phyloP scores from a whole-genome alignment of 1,284 basidiomycete genomes.

The Fomitopsis pinicola region DNA sequence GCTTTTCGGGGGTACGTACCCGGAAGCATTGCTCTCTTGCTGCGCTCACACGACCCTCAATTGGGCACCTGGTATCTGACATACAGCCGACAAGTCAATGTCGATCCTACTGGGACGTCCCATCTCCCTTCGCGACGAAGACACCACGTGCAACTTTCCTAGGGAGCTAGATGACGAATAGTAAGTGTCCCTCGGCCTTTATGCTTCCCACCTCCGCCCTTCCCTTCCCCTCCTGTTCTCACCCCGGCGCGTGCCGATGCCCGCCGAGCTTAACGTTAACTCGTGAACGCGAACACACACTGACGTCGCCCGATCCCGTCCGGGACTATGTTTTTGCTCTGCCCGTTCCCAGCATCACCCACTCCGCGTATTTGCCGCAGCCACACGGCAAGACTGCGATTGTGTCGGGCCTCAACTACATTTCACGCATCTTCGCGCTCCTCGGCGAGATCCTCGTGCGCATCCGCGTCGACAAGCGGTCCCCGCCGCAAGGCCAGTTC shows the following conservation, averaged over 20 bases:
- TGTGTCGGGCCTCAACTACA: constrained; percentile 83
- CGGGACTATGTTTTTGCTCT: constrained; percentile 27
- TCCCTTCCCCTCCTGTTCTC: not conserved
- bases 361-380: constrained; percentile 74
- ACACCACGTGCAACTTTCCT: constrained; percentile 82
- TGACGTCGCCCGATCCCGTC: constrained; percentile 9
- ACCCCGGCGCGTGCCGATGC: constrained; percentile 7
- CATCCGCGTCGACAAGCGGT: constrained; percentile 79
- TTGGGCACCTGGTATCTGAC: constrained; percentile 4
- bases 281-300: not conserved
- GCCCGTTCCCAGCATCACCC: constrained; percentile 58
- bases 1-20: constrained; percentile 67
- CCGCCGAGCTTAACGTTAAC: constrained; percentile 28
- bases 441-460: constrained; percentile 81
- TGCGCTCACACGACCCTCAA: not conserved
- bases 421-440: constrained; percentile 77
- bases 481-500: constrained; percentile 77
- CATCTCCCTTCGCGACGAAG: constrained; percentile 80
- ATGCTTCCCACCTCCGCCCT: not conserved
- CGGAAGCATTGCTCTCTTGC: not conserved
- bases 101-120: constrained; percentile 76
- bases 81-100: constrained; percentile 82
- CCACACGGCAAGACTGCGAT: constrained; percentile 79
- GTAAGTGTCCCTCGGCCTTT: constrained; percentile 40
- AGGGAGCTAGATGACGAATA: constrained; percentile 84